Conservation (phyloP, 441 rosid genomes). For the Mallotus repandus region DNA sequence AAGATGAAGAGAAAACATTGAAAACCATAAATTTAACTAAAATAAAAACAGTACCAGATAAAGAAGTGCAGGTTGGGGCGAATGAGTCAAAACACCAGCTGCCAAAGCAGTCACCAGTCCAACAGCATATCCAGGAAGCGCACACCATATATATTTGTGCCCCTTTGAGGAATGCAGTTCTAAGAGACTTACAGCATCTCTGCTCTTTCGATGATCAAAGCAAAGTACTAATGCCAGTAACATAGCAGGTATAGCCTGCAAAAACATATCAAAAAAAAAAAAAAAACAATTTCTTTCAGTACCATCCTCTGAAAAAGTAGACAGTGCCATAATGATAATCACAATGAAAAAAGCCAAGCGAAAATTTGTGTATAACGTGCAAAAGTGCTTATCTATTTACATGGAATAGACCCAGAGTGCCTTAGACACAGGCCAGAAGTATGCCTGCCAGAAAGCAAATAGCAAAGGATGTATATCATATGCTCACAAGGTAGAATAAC, state of each 20-base stretch:
- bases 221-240: constrained; percentile 81
- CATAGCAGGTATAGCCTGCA: constrained; percentile 96
- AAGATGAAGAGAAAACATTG: neutral
- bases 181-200: constrained; percentile 63
- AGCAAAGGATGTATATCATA: neutral
- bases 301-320: constrained; percentile 2
- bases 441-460: neutral
- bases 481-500: neutral
- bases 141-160: constrained; percentile 83
- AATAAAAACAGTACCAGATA: constrained; percentile 61
- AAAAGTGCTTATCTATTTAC: neutral
- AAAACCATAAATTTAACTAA: neutral
- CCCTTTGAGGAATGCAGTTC: constrained; percentile 78
- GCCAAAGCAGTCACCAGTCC: constrained; percentile 80
- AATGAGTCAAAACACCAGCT: constrained; percentile 77
- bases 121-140: constrained; percentile 80
- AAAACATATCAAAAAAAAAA: constrained; percentile 15
- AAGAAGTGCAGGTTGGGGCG: constrained; percentile 92
- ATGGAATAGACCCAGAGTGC: neutral
- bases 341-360: neutral
- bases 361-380: neutral
- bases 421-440: neutral
- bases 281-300: constrained; percentile 5
- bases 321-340: neutral
- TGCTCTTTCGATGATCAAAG: constrained; percentile 79